Evolutionary conservation across 441 rosid species (phyloP).

Genomic region (Croton setiger): DNA sequence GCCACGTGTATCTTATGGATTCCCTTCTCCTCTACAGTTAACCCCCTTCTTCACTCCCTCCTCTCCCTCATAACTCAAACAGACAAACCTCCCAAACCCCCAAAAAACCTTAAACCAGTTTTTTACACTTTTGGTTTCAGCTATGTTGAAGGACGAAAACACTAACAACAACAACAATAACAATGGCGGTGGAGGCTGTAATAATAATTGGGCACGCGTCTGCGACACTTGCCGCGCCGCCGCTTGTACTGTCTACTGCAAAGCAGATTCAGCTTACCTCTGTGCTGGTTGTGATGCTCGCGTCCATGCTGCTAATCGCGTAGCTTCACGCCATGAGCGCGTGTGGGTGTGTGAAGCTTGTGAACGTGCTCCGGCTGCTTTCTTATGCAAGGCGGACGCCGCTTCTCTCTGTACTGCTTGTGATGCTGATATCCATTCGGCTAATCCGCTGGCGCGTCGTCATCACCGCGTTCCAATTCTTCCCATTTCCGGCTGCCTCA

Average conservation of each 20-base stretch:
- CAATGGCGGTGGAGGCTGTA: conserved; percentile 18
- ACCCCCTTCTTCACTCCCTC: conserved; percentile 12
- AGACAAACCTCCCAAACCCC: neutral
- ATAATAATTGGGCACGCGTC: conserved; percentile 50
- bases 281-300: conserved; percentile 68
- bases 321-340: conserved; percentile 89
- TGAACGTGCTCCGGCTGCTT: conserved; percentile 81
- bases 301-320: conserved; percentile 64
- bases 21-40: conserved; percentile 29
- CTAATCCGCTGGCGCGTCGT: conserved; percentile 87
- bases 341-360: conserved; percentile 80
- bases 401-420: conserved; percentile 82
- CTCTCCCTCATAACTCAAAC: conserved; percentile 14
- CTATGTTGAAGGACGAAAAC: conserved; percentile 62
- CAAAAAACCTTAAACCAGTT: neutral
- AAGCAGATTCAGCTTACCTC: conserved; percentile 74
- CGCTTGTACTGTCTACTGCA: conserved; percentile 75
- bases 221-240: conserved; percentile 78
- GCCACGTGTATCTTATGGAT: conserved; percentile 45
- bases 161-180: conserved; percentile 4
- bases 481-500: conserved; percentile 47
- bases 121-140: too few species aligned
- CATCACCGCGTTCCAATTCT: conserved; percentile 82
- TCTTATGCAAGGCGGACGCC: conserved; percentile 86
- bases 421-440: conserved; percentile 85